Percentiles rank a stretch among this genome's conserved stretches.
phyloP scores from a whole-genome alignment of 768 basidiomycete species.

The Lentinus brumalis region DNA sequence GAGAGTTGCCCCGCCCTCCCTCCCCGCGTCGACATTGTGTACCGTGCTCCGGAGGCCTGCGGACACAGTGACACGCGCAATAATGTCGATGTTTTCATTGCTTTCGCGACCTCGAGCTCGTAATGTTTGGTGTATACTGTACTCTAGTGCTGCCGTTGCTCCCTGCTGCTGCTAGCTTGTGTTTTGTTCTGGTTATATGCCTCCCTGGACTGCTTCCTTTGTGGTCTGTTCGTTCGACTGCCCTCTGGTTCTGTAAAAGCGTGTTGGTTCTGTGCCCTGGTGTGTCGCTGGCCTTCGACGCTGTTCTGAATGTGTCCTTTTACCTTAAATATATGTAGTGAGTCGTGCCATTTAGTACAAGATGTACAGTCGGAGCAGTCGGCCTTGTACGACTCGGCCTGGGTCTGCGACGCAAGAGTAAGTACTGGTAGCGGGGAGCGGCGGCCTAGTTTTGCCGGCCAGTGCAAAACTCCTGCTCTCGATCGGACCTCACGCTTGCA shows the following conservation, averaged over 20 bases:
- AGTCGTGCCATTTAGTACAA: background rate
- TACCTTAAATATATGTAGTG: no score
- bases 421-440: background rate
- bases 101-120: conserved; percentile 16
- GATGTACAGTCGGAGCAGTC: background rate
- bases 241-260: background rate
- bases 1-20: background rate
- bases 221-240: background rate
- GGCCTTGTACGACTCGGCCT: background rate
- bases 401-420: background rate
- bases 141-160: conserved; percentile 12
- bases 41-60: conserved; percentile 7
- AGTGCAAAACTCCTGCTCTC: background rate
- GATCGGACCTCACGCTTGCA: background rate
- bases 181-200: conserved; percentile 4
- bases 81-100: conserved; percentile 21
- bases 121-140: conserved; percentile 12
- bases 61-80: conserved; percentile 11
- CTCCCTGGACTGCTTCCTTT: background rate
- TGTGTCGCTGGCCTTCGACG: background rate
- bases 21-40: background rate
- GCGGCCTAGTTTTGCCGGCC: conserved; percentile 11
- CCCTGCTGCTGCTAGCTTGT: conserved; percentile 1
- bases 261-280: background rate
- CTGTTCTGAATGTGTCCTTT: background rate